Percentiles rank a stretch among this genome's conserved stretches.
phyloP scores from a whole-genome alignment of 83 land plant genomes.

The Diphasiastrum complanatum region DNA sequence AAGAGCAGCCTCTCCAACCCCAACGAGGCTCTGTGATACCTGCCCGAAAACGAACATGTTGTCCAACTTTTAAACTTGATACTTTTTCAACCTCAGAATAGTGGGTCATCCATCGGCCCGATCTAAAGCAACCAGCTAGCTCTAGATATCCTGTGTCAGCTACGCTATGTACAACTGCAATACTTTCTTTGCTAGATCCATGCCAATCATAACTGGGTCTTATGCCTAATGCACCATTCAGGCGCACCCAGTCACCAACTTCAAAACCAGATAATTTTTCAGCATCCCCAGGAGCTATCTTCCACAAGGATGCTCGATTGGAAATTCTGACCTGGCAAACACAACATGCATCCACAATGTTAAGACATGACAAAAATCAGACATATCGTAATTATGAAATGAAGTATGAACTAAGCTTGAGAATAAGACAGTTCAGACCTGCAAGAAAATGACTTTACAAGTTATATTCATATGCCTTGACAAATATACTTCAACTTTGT shows the following conservation, averaged over 20 bases:
- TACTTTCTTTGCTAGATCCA: constrained; percentile 64
- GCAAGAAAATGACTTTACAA: no score
- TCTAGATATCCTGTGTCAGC: constrained; percentile 78
- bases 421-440: no score
- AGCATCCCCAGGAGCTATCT: constrained; percentile 87
- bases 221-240: constrained; percentile 55
- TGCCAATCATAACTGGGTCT: constrained; percentile 94
- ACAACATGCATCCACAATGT: no score
- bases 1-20: constrained; percentile 89
- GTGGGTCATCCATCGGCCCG: constrained; percentile 77
- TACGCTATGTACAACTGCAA: constrained; percentile 86
- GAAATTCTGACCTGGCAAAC: constrained; percentile 76
- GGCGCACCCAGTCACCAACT: constrained; percentile 96
- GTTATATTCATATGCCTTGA: no score
- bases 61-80: constrained; percentile 58
- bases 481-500: no score
- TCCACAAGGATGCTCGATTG: constrained; percentile 65
- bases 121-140: constrained; percentile 77
- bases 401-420: no score
- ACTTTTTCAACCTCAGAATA: constrained; percentile 81
- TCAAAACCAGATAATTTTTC: constrained; percentile 81
- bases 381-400: not conserved
- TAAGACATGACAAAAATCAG: no score
- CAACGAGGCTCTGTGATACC: constrained; percentile 79
- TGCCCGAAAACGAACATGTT: constrained; percentile 64